Evolutionary conservation across 352 stramenopile genomes (phyloP), one percentile per base, ranked within the genome.

Genomic region (Elongisporangium prolatum): DNA sequence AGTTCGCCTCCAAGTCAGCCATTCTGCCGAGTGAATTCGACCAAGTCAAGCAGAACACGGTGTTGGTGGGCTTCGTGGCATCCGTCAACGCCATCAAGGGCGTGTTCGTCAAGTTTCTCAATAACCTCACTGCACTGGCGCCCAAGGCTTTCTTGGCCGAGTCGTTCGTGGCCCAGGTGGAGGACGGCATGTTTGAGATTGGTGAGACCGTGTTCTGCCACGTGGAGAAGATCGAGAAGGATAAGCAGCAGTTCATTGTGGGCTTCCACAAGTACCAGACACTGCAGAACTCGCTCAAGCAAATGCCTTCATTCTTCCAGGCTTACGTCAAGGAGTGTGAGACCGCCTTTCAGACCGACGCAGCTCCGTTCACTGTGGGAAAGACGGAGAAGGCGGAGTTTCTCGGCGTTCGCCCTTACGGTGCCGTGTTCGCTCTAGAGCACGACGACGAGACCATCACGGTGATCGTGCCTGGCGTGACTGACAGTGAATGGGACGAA

Each of bases 21-120:
- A 66, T 84, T 52, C 50, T 95, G 25, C 84, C 84, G 2, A 71
- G 74, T n/a, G 68, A 59, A 9, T 87, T 94, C 44, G 63, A 68
- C 16, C 69, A 91, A 11, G 74, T 95, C 1, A 70, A 77, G 58
- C 76, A 89, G 21, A 76, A 76, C 14, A 63, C 77, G 25, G 57
- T 88, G 18, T 52, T 96, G 11, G 70, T 94, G 44, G 87, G 87
- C 4, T 91, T 89, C 50, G 84, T 96, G 47, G 80, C 84, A 18
- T 91, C 85, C 3, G 78, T 96, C 49, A 80, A 88, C 47, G 71
- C 69, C 8, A 80, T 72, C 4, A 88, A 87, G 54, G 84, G 87
- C 11, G 86, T 96, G 24, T 96, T 96, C 54, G 80, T 96, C 20
- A 89, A 88, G 54, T 95, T 96, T 56, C 67, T 96, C 40, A 93